Percentiles rank a stretch among this genome's conserved stretches.
These are phyloP conservation scores for Fusarium sp. DNA, from an alignment of 2,329 filamentous ascomycete genomes.

Conservation along the genomic window DNA sequence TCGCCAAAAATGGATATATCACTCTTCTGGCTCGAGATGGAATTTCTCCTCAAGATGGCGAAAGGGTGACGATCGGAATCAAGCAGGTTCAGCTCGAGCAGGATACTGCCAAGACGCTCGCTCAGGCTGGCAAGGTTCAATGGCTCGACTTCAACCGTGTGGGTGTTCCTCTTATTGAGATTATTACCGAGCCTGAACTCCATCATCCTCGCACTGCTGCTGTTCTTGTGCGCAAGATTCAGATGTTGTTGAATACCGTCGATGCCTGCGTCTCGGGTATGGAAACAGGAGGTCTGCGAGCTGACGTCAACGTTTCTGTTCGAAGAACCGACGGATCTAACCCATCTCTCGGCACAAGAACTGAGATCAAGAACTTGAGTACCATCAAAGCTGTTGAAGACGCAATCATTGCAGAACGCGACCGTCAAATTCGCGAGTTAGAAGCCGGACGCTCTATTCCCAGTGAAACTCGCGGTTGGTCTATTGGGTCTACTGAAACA, in stretches of 20 bases:
- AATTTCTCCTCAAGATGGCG: constrained; percentile 77
- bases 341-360: constrained; percentile 77
- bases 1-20: constrained; percentile 77
- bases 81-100: constrained; percentile 98
- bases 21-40: constrained; percentile 79
- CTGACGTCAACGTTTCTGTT: constrained; percentile 96
- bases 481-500: constrained; percentile 84
- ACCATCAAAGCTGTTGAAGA: constrained; percentile 96
- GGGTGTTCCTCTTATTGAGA: constrained; percentile 90
- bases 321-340: constrained; percentile 61
- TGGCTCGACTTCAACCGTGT: constrained; percentile 95
- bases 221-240: constrained; percentile 88
- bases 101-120: constrained; percentile 93
- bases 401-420: constrained; percentile 89
- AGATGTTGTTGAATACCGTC: constrained; percentile 79
- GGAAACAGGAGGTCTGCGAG: constrained; percentile 89
- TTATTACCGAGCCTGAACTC: constrained; percentile 91
- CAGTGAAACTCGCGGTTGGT: constrained; percentile 94
- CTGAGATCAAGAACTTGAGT: constrained; percentile 97
- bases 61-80: constrained; percentile 79
- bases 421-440: constrained; percentile 85
- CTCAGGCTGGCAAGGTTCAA: constrained; percentile 76
- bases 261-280: constrained; percentile 91
- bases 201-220: constrained; percentile 89
- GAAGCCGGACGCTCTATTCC: constrained; percentile 78